A percentile compares a stretch with the other conserved stretches of the same genome.
These are phyloP conservation scores for Penicillium sp. DNA, from an alignment of 2,329 filamentous ascomycete species.

Conservation along the genomic window DNA sequence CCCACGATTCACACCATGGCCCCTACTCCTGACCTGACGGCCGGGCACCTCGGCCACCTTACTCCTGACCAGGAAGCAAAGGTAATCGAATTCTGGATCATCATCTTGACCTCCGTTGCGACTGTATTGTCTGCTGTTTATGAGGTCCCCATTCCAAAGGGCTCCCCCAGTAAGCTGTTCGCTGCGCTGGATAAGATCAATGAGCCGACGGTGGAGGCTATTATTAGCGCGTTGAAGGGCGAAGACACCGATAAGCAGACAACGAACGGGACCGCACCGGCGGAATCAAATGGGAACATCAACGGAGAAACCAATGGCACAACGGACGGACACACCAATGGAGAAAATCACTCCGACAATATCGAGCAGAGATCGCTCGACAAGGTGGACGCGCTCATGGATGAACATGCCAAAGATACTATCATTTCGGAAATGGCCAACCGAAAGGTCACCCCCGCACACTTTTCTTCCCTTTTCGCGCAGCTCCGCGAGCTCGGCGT, in stretches of 20 bases:
- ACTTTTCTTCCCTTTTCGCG: constrained; percentile 16
- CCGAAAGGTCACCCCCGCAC: constrained; percentile 14
- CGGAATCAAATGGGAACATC: background rate
- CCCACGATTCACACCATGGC: constrained; percentile 4
- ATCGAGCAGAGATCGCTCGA: constrained; percentile 13
- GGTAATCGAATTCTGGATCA: constrained; percentile 77
- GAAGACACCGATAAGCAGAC: background rate
- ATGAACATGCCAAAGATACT: constrained; percentile 12
- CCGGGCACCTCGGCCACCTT: constrained; percentile 64
- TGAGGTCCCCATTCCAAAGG: constrained; percentile 35
- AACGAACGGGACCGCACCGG: background rate
- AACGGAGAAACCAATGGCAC: background rate
- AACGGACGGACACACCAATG: background rate
- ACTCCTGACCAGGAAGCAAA: constrained; percentile 81
- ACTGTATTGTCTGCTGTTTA: constrained; percentile 20
- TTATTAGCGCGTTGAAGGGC: constrained; percentile 15
- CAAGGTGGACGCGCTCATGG: constrained; percentile 17
- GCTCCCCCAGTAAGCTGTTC: constrained; percentile 17
- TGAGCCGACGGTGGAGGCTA: constrained; percentile 20
- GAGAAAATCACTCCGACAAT: background rate
- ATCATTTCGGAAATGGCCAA: constrained; percentile 14
- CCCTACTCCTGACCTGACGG: constrained; percentile 37
- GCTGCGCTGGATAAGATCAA: constrained; percentile 18
- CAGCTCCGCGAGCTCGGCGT: constrained; percentile 18
- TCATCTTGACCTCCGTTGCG: constrained; percentile 28